Base-by-base conservation (phyloP, 805 yeast species). In the Candida jianshihensis region DNA sequence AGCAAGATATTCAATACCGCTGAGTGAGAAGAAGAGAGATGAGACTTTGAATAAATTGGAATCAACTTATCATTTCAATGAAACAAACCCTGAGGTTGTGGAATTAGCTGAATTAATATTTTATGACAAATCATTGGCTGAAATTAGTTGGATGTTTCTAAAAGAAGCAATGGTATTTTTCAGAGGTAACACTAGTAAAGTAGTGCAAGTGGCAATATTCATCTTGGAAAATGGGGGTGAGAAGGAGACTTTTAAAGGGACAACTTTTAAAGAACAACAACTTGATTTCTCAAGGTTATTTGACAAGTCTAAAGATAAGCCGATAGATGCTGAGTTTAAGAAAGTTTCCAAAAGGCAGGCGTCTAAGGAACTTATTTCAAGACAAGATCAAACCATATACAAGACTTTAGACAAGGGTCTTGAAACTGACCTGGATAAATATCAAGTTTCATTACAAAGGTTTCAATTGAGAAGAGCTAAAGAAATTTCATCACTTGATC, bases 181-280 rank as follows among this genome's bases (percentile, higher is more conserved):
- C 46, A 41, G 60, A n/a, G 78, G 77, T 4, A 63, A 73, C 38
- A 41, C 65, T 2, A 43, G 44, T 15, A 60, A 53, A 33, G 71
- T 71, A 0, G 37, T 71, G 8, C 46, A 54, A 2, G 39, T 64
- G 11, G 66, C 70, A 8, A 39, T 56, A 1, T 40, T 57, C 16
- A 46, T 64, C 7, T 39, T 59, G 16, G 68, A 68, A 34, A 40
- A 56, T 3, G 43, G 50, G 21, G 57, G 56, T 11, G 49, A 48
- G 1, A 36, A 38, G 10, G 38, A 52, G 19, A 64, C 71, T 2
- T 57, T 42, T 41, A 48, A 34, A n/a, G 30, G 18, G 17, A 49
- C 35, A 20, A 25, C 20, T 19, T 9, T 10, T 10, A 26, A n/a
- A 9, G 16, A 29, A 14, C 16, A 27, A 17, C n/a, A 16, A n/a